These are phyloP conservation scores for Hylodesmum podocarpum DNA, from an alignment of 306 rosid genomes.

Conservation along the genomic window DNA sequence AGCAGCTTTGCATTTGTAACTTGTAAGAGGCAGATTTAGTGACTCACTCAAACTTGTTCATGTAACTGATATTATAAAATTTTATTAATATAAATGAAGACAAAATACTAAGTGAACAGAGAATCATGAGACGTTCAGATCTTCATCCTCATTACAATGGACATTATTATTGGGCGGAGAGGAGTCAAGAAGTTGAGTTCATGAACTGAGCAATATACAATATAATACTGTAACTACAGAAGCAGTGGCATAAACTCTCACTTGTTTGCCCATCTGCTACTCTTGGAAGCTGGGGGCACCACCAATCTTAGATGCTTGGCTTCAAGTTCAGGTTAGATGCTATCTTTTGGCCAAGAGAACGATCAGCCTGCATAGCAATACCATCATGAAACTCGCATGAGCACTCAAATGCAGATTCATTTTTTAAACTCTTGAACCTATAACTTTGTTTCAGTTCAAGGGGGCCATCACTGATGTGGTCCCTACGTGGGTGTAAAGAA, in stretches of 20 bases:
- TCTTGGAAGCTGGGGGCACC: background rate
- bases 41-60: no score
- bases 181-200: slow-evolving; percentile 10
- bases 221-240: slow-evolving; percentile 11
- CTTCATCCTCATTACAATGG: background rate
- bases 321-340: slow-evolving; percentile 72
- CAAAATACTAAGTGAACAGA: background rate
- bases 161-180: slow-evolving; percentile 20
- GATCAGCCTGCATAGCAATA: slow-evolving; percentile 54
- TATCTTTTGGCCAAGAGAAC: slow-evolving; percentile 75
- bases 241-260: slow-evolving; percentile 12
- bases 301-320: slow-evolving; percentile 53
- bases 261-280: slow-evolving; percentile 1
- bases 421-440: background rate
- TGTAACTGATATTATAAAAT: background rate
- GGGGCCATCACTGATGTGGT: background rate
- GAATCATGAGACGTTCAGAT: background rate
- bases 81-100: background rate
- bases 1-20: no score
- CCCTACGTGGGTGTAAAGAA: background rate
- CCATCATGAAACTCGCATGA: slow-evolving; percentile 30
- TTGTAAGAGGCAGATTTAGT: no score
- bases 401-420: slow-evolving; percentile 2
- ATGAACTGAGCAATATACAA: background rate
- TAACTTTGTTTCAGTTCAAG: background rate